Evolutionary conservation across 225 moss, liverwort and hornwort genomes (phyloP).

Genomic region (Bryum argenteum): DNA sequence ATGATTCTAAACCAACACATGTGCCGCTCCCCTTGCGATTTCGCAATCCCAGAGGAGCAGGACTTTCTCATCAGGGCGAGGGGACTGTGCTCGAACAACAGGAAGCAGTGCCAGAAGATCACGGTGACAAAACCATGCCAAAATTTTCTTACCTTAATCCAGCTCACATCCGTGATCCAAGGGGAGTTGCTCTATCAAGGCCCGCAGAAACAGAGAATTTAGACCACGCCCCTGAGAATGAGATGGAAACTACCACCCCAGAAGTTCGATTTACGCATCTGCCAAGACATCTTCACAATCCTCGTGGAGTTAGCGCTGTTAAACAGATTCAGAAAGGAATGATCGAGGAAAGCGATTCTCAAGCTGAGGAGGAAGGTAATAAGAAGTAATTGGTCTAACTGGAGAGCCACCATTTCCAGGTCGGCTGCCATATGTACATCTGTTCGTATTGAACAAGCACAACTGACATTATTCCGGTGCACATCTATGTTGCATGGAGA

Average conservation of each 20-base stretch:
- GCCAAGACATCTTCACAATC: constrained; percentile 55
- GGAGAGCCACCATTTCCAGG: not conserved
- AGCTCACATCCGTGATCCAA: constrained; percentile 37
- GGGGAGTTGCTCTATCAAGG: constrained; percentile 31
- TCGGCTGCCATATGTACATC: not conserved
- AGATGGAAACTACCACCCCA: constrained; percentile 24
- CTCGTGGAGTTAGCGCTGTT: constrained; percentile 43
- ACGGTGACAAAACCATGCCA: constrained; percentile 22
- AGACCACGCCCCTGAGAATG: constrained; percentile 30
- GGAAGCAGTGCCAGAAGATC: constrained; percentile 30
- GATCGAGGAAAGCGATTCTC: constrained; percentile 17
- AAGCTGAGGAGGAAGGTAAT: constrained; percentile 29
- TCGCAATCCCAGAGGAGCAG: constrained; percentile 53
- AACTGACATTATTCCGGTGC: not conserved
- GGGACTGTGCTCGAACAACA: constrained; percentile 24
- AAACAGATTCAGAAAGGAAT: constrained; percentile 41
- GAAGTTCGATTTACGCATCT: constrained; percentile 46
- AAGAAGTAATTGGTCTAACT: constrained; percentile 14
- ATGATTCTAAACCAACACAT: constrained; percentile 33
- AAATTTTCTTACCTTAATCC: constrained; percentile 39
- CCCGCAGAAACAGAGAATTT: constrained; percentile 23
- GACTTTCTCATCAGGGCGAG: constrained; percentile 38
- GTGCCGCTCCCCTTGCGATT: constrained; percentile 41
- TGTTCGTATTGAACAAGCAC: not conserved
- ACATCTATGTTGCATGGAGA: not conserved